phyloP scores from a whole-genome alignment of 345 rosid species.

The Chamaenerion angustifolium region DNA sequence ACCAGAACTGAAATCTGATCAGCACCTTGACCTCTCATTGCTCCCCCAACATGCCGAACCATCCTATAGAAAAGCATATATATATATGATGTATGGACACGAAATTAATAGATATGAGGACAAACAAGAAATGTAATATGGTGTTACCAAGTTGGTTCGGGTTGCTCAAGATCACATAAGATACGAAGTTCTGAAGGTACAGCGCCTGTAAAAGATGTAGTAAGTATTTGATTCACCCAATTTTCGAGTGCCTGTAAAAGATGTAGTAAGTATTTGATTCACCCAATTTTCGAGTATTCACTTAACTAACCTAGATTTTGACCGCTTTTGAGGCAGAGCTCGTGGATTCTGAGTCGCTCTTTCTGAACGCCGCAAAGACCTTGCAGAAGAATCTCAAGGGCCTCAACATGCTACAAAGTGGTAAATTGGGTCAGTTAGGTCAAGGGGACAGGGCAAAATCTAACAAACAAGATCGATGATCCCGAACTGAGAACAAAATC shows the following conservation, averaged over 20 bases:
- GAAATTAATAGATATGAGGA: neutral
- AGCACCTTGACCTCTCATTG: slow-evolving; percentile 86
- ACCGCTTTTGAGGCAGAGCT: slow-evolving; percentile 61
- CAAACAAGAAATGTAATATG: neutral
- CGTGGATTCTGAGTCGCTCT: slow-evolving; percentile 78
- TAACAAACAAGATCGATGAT: too few relatives aligned
- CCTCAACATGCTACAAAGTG: slow-evolving; percentile 71
- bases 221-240: neutral
- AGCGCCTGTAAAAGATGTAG: slow-evolving; percentile 30
- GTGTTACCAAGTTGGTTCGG: slow-evolving; percentile 70
- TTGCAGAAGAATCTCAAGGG: slow-evolving; percentile 94
- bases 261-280: neutral
- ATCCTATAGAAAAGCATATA: slow-evolving; percentile 42
- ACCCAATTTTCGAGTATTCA: neutral
- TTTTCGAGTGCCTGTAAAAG: neutral
- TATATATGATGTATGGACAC: slow-evolving; percentile 1
- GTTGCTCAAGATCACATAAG: slow-evolving; percentile 80
- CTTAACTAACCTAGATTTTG: slow-evolving; percentile 53
- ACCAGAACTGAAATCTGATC: slow-evolving; percentile 84
- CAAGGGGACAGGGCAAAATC: too few relatives aligned
- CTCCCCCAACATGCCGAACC: slow-evolving; percentile 84
- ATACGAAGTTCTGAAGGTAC: slow-evolving; percentile 70
- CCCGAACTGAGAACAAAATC: too few relatives aligned
- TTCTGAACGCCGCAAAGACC: slow-evolving; percentile 97
- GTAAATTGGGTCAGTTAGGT: too few relatives aligned